Evolutionary conservation across 2,329 filamentous ascomycete genomes (phyloP).

Genomic region (Aspergillus ochraceus): DNA sequence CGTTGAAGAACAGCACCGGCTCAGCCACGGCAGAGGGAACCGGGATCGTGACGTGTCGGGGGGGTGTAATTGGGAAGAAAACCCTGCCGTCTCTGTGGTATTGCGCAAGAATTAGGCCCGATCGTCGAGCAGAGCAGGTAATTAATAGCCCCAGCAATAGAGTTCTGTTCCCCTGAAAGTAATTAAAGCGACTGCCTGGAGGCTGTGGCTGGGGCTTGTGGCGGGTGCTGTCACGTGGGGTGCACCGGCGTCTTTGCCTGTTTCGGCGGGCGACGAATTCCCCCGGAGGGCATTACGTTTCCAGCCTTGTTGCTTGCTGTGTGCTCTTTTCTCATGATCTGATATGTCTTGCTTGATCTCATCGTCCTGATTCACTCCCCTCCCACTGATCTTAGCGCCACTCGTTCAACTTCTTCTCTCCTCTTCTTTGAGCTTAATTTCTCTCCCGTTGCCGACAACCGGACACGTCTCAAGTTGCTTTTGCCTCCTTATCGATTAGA

Average conservation of each 20-base stretch:
- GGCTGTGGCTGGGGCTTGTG: not conserved
- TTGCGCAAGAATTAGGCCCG: no score
- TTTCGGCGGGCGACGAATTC: conserved; percentile 14
- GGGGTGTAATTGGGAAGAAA: conserved; percentile 12
- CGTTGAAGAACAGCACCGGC: not conserved
- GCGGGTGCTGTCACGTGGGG: conserved; percentile 20
- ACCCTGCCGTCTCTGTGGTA: no score
- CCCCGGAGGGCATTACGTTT: conserved; percentile 12
- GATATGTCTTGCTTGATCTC: not conserved
- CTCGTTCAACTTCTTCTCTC: not conserved
- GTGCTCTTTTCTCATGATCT: conserved; percentile 2
- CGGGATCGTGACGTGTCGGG: conserved; percentile 4
- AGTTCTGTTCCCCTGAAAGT: not conserved
- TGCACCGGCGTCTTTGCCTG: conserved; percentile 15
- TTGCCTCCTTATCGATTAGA: conserved; percentile 38
- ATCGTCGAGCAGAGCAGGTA: no score
- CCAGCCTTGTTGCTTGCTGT: conserved; percentile 1
- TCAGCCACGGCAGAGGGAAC: not conserved
- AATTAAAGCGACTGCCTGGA: not conserved
- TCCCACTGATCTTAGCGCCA: not conserved
- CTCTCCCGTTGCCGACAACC: conserved; percentile 12
- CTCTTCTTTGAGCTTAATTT: not conserved
- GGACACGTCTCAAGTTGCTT: conserved; percentile 22
- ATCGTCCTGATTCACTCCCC: not conserved
- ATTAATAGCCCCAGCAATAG: not conserved